Conservation (phyloP, 139 green algal genomes). For the Asterochloris sp. region DNA sequence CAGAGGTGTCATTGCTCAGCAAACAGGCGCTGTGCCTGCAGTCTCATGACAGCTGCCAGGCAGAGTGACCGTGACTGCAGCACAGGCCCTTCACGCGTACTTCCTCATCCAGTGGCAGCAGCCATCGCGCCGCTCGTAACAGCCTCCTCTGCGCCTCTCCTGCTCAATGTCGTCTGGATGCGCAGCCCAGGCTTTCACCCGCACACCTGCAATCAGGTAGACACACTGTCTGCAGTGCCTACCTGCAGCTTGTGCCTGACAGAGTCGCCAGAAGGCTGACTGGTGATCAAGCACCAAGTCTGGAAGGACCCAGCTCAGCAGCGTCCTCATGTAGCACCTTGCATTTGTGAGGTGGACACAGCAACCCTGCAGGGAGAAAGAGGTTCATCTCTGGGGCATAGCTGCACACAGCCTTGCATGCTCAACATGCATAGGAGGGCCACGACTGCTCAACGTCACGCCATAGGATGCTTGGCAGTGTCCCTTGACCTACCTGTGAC, state of each 20-base stretch:
- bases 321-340: background rate
- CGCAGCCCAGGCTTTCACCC: background rate
- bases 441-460: background rate
- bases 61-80: too few species aligned
- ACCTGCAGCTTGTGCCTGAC: background rate
- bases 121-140: background rate
- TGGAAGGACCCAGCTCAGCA: background rate
- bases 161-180: background rate
- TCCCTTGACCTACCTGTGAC: constrained; percentile 5
- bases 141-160: background rate
- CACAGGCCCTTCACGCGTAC: too few species aligned
- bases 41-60: too few species aligned
- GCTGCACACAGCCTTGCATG: background rate
- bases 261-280: background rate
- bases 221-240: background rate
- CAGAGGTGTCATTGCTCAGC: too few species aligned
- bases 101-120: constrained; percentile 13
- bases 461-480: background rate
- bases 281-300: background rate
- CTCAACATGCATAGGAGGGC: background rate
- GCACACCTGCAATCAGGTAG: background rate
- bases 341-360: background rate
- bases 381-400: background rate
- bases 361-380: background rate
- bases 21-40: too few species aligned